These are phyloP conservation scores for Solanum pimpinellifolium DNA, from an alignment of 257 asterid species.

Conservation along the genomic window DNA sequence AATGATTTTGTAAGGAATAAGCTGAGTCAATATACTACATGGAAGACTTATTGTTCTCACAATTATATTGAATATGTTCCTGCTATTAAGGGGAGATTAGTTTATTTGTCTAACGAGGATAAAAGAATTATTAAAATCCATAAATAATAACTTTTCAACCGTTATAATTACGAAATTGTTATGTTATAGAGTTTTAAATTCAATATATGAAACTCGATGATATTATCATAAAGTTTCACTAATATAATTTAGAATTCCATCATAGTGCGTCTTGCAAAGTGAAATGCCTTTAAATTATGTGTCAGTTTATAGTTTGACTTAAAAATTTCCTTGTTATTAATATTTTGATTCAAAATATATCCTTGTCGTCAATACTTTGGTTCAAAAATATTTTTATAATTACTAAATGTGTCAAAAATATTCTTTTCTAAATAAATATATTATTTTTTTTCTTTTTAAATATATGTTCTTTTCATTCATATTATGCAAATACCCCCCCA, in stretches of 20 bases:
- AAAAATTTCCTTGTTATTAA: too few species aligned
- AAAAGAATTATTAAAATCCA: not conserved
- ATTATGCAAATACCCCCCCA: not conserved
- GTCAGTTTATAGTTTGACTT: accelerated
- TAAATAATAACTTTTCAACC: not conserved
- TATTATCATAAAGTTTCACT: not conserved
- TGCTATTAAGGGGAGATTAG: accelerated
- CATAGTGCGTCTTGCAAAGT: not conserved
- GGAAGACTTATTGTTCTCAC: not conserved
- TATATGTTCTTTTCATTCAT: too few species aligned
- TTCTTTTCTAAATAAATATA: too few species aligned
- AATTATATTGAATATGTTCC: not conserved
- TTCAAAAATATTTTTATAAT: accelerated
- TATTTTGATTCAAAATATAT: too few species aligned
- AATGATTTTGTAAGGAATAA: not conserved
- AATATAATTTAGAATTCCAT: not conserved
- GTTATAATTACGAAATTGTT: not conserved
- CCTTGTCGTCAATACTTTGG: too few species aligned
- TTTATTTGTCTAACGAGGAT: not conserved
- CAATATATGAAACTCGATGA: not conserved
- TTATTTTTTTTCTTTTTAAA: too few species aligned
- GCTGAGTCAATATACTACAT: not conserved
- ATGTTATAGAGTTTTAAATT: not conserved
- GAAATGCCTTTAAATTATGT: too few species aligned
- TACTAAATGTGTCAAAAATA: too few species aligned